These are phyloP conservation scores for Ambrosia trifida DNA, from an alignment of 129 eudicot species.

Conservation along the genomic window DNA sequence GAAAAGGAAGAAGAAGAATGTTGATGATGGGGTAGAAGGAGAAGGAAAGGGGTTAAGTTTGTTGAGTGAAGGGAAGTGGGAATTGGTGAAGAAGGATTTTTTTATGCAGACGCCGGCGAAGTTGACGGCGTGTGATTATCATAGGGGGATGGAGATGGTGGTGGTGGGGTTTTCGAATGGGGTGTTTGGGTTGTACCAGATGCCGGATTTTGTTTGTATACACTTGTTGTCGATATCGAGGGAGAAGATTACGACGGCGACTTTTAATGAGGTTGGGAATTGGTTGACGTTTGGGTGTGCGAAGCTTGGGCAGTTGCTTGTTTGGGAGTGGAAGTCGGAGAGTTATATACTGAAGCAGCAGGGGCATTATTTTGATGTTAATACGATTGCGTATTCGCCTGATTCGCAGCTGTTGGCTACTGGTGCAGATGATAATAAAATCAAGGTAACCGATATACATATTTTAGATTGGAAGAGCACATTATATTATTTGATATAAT, in stretches of 20 bases:
- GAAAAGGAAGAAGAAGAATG: conserved; percentile 59
- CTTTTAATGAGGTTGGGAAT: conserved; percentile 81
- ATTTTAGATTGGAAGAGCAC: neutral
- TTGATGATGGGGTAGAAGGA: conserved; percentile 29
- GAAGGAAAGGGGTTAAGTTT: conserved; percentile 8
- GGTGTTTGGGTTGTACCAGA: conserved; percentile 83
- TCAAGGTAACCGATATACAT: conserved; percentile 52
- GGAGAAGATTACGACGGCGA: conserved; percentile 84
- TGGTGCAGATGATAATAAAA: conserved; percentile 97
- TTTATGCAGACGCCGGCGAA: conserved; percentile 79
- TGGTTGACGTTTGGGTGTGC: conserved; percentile 97
- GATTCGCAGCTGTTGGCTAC: conserved; percentile 98
- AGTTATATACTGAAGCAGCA: conserved; percentile 92
- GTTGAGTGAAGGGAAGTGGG: conserved; percentile 75
- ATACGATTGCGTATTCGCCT: conserved; percentile 84
- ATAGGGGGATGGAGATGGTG: conserved; percentile 73
- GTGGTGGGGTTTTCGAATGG: conserved; percentile 95
- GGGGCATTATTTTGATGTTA: conserved; percentile 96
- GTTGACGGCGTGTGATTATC: conserved; percentile 77
- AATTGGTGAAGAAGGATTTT: conserved; percentile 65
- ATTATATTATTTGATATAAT: neutral
- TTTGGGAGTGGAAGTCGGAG: conserved; percentile 99
- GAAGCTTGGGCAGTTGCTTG: conserved; percentile 92
- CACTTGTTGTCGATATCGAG: conserved; percentile 91
- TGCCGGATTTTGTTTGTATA: conserved; percentile 92